Conservation (phyloP, 1,284 basidiomycete genomes). For the Melampsora larici-populina region DNA sequence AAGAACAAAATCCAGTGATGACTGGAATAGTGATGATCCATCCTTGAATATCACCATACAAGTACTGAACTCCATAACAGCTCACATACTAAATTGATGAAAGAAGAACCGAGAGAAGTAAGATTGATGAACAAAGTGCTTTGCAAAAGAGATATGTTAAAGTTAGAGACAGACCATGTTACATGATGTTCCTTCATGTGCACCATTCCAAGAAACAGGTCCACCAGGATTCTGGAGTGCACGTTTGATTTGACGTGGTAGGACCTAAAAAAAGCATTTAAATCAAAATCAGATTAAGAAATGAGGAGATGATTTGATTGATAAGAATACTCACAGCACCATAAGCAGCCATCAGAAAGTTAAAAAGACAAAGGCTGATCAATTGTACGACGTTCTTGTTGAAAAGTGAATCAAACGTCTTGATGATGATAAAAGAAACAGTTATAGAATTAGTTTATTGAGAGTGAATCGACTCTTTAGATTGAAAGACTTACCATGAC, state of each 20-base stretch:
- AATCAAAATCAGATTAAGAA: not conserved
- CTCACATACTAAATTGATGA: conserved; percentile 23
- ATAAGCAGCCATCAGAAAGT: conserved; percentile 23
- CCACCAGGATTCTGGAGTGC: not conserved
- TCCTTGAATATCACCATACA: conserved; percentile 22
- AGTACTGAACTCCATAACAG: conserved; percentile 38
- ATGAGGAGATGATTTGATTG: not conserved
- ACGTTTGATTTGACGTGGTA: conserved; percentile 29
- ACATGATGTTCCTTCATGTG: conserved; percentile 22
- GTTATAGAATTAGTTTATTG: not conserved
- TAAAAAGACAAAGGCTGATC: conserved; percentile 31
- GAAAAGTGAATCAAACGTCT: conserved; percentile 31
- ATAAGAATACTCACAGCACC: conserved; percentile 20
- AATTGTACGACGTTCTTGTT: conserved; percentile 26
- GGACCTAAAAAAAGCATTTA: not conserved
- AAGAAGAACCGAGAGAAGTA: not conserved
- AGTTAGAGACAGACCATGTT: conserved; percentile 29
- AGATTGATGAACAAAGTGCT: not conserved
- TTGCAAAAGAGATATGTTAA: no score
- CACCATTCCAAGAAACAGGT: not conserved
- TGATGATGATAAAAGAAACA: not conserved
- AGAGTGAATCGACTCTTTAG: not conserved
- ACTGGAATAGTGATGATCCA: conserved; percentile 21
- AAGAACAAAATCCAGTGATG: conserved; percentile 17
- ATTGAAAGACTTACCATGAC: conserved; percentile 14